These are phyloP conservation scores for Fusarium sp. DNA, from an alignment of 2,329 filamentous ascomycete genomes.

Conservation along the genomic window DNA sequence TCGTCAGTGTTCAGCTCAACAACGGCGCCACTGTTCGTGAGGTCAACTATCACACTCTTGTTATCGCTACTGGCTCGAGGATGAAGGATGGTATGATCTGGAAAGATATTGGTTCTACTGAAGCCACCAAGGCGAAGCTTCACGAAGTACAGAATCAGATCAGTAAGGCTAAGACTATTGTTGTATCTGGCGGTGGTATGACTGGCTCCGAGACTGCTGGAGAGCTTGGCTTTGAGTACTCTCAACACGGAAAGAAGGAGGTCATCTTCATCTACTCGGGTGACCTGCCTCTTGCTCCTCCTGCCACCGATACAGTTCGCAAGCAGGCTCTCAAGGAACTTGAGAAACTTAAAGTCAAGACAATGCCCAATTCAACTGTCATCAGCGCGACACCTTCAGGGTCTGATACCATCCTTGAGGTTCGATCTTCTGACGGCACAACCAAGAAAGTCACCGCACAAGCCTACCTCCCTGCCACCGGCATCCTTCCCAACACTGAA, in stretches of 20 bases:
- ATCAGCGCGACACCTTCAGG: slow-evolving; percentile 43
- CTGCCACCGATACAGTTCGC: slow-evolving; percentile 55
- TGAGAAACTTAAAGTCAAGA: slow-evolving; percentile 59
- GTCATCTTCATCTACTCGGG: slow-evolving; percentile 60
- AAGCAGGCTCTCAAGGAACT: slow-evolving; percentile 57
- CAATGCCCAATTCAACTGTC: slow-evolving; percentile 58
- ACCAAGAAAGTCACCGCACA: slow-evolving; percentile 57
- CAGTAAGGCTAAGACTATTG: slow-evolving; percentile 60
- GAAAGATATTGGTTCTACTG: slow-evolving; percentile 60
- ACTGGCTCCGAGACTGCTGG: slow-evolving; percentile 66
- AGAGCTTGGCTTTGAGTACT: slow-evolving; percentile 65
- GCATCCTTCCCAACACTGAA: slow-evolving; percentile 59
- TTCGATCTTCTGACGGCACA: slow-evolving; percentile 52
- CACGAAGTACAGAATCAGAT: slow-evolving; percentile 56
- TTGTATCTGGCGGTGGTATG: slow-evolving; percentile 65
- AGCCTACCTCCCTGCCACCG: slow-evolving; percentile 63
- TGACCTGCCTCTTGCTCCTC: slow-evolving; percentile 55
- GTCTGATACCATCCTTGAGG: slow-evolving; percentile 53
- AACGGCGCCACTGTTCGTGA: slow-evolving; percentile 51
- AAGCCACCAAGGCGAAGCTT: slow-evolving; percentile 58
- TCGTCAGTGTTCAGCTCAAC: slow-evolving; percentile 57
- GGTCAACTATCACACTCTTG: slow-evolving; percentile 64
- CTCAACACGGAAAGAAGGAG: slow-evolving; percentile 59
- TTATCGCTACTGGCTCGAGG: slow-evolving; percentile 68
- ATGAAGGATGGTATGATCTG: slow-evolving; percentile 62